Evolutionary conservation across 495 filamentous ascomycete genomes (phyloP), one percentile per base, ranked within the genome.

Genomic region (Rhizodiscina lignyota): DNA sequence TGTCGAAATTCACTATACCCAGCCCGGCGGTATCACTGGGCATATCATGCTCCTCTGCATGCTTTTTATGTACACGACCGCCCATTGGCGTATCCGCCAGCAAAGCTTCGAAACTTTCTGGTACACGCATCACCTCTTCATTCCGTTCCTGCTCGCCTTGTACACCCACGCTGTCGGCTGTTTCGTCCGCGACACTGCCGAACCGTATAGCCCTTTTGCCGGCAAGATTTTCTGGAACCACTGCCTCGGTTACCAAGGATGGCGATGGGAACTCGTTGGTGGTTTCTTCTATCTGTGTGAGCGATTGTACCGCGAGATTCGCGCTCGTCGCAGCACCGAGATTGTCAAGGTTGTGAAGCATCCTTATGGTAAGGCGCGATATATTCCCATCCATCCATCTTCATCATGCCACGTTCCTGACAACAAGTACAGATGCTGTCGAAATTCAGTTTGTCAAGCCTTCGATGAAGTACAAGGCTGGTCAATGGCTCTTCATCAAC

Each of bases 1-100:
- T 3, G 61, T 96, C n/a, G 64, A 94, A 48, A 91, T 99, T 38
- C 89, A 96, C 56, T 99, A 93, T 48, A 70, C 76, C 3, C 68
- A 89, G 51, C 68, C 83, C 28, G 85, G 82, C 43, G 89, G 89
- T 38, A 81, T 96, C 40, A 99, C 89, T 0, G 89, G 89, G 13
- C 89, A 99, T 58, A 70, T 99, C 30, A 99, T 99, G 89, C 70
- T 96, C 4, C 65, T 96, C 5, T 99, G 89, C 67, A 96, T 99
- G 89, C 63, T 99, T 35, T 58, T 99, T 36, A 99, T 99, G 72
- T 99, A 89, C 56, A 99, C 89, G 15, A 93, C 91, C 5, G 79
- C 89, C 3, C 89, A 99, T 49, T 67, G 75, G 45, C 79, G 79
- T 44, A 96, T 99, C 46, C 79, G 89, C 34, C 83, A 96, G 52